These are phyloP conservation scores for Entonaema liquescens DNA, from an alignment of 495 filamentous ascomycete genomes.

Conservation along the genomic window DNA sequence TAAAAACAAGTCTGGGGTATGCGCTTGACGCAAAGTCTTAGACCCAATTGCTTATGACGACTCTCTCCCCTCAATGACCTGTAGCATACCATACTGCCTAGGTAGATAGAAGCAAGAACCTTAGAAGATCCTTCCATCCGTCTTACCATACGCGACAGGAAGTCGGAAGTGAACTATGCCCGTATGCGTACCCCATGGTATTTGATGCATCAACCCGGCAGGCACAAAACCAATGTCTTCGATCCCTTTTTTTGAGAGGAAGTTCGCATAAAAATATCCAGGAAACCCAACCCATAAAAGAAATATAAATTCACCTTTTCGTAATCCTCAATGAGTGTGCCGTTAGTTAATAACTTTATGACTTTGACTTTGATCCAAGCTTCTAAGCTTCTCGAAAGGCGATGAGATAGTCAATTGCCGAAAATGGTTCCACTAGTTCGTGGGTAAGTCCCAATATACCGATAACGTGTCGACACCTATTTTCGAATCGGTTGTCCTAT, in stretches of 20 bases:
- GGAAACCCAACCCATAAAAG: slow-evolving; percentile 11
- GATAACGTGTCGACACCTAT: background rate
- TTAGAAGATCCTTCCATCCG: slow-evolving; percentile 37
- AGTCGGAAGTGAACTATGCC: slow-evolving; percentile 40
- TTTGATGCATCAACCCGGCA: slow-evolving; percentile 44
- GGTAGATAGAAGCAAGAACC: background rate
- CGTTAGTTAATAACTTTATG: background rate
- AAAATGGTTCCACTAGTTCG: slow-evolving; percentile 22
- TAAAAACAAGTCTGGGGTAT: slow-evolving; percentile 43
- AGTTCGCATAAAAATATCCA: slow-evolving; percentile 1
- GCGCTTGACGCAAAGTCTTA: slow-evolving; percentile 79
- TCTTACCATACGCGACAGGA: slow-evolving; percentile 32
- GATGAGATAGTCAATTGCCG: slow-evolving; percentile 6
- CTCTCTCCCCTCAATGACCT: slow-evolving; percentile 46
- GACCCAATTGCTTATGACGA: slow-evolving; percentile 78
- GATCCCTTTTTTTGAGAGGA: slow-evolving; percentile 25
- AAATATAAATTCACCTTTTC: slow-evolving; percentile 28
- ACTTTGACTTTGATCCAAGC: background rate
- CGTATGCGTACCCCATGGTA: slow-evolving; percentile 47
- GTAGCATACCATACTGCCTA: slow-evolving; percentile 31
- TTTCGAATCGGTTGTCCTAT: slow-evolving; percentile 1
- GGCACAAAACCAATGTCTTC: slow-evolving; percentile 32
- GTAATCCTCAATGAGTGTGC: background rate
- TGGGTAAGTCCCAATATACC: background rate
- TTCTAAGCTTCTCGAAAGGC: slow-evolving; percentile 4